Base-by-base conservation (phyloP, 768 basidiomycete species). In the Collybia nuda region DNA sequence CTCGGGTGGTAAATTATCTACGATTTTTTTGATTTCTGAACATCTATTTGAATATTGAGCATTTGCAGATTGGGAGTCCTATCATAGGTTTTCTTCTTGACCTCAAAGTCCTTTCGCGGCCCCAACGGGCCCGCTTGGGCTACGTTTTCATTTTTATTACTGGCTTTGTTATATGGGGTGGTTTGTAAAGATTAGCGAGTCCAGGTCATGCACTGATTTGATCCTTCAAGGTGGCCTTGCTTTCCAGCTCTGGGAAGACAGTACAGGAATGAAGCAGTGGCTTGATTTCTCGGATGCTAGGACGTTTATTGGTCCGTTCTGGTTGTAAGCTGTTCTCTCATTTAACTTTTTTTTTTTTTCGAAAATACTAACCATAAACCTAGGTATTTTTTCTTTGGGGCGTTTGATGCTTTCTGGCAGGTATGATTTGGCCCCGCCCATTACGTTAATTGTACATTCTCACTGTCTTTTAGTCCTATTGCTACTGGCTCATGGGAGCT, bases 321-420 rank as follows among this genome's bases (percentile, higher is more conserved):
- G 64, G 64, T 45, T 66, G 62, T 64, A 44, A 38, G 61, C n/a
- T 40, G 12, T 11, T 32, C 9, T 5, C 9, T 32, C 14, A 11
- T 11, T 14, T 2, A 9, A 12, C 36, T n/a, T 28, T 47, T 43
- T 2, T 32, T 11, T 4, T 11, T 32, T 2, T 32, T 14, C 12
- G 32, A 32, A n/a, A n/a, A n/a, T n/a, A n/a, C n/a, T n/a, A n/a
- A n/a, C n/a, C 14, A 26, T 4, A 32, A 8, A 35, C 23, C 9
- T 45, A 65, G 64, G 21, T 65, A 66, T 48, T 66, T 64, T 52
- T 64, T 61, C 40, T 66, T 64, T 44, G 64, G 64, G 9, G 60
- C 62, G n/a, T 60, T 66, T 51, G 62, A 66, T 48, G 61, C 64
- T n/a, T 64, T 66, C 48, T 66, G 64, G 64, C 64, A 64, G 53